phyloP scores from a whole-genome alignment of 1,284 basidiomycete genomes.

The Limonomyces culmigenus region DNA sequence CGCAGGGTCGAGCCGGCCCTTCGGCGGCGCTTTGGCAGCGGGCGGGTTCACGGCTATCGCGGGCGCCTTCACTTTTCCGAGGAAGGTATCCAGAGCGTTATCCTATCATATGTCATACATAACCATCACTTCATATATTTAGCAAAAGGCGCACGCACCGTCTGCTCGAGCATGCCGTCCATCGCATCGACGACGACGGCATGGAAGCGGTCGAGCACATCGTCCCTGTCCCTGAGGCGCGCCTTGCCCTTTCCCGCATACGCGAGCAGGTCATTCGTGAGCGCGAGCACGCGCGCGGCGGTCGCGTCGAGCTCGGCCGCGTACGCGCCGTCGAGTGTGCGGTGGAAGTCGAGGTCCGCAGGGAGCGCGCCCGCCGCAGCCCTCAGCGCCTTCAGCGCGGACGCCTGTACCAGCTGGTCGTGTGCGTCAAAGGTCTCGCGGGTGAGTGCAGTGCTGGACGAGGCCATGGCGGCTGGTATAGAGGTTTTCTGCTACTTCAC shows the following conservation, averaged over 20 bases:
- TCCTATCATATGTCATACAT: constrained; percentile 30
- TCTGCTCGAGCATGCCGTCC: constrained; percentile 74
- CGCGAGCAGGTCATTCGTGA: constrained; percentile 47
- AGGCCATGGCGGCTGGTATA: too few species aligned
- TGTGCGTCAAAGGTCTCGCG: constrained; percentile 18
- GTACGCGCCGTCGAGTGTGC: constrained; percentile 62
- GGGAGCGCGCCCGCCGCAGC: constrained; percentile 36
- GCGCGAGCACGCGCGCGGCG: constrained; percentile 37
- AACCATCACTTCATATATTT: background rate
- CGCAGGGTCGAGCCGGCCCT: constrained; percentile 33
- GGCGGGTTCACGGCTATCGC: constrained; percentile 36
- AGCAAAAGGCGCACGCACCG: constrained; percentile 30
- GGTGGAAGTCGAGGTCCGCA: constrained; percentile 66
- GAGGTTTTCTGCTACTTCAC: too few species aligned
- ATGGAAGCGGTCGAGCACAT: constrained; percentile 70
- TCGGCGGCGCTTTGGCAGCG: constrained; percentile 9
- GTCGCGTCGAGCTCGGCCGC: constrained; percentile 48
- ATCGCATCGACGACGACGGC: constrained; percentile 66
- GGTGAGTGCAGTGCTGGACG: constrained; percentile 3
- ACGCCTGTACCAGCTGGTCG: constrained; percentile 34
- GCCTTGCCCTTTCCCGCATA: constrained; percentile 29
- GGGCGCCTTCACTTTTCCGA: constrained; percentile 54
- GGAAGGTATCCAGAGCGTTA: constrained; percentile 62
- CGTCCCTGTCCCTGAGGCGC: constrained; percentile 48
- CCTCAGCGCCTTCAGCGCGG: constrained; percentile 43